A percentile compares a stretch with the other conserved stretches of the same genome.
These are phyloP conservation scores for Albatrellus ellisii DNA, from an alignment of 768 basidiomycete species.

Conservation along the genomic window DNA sequence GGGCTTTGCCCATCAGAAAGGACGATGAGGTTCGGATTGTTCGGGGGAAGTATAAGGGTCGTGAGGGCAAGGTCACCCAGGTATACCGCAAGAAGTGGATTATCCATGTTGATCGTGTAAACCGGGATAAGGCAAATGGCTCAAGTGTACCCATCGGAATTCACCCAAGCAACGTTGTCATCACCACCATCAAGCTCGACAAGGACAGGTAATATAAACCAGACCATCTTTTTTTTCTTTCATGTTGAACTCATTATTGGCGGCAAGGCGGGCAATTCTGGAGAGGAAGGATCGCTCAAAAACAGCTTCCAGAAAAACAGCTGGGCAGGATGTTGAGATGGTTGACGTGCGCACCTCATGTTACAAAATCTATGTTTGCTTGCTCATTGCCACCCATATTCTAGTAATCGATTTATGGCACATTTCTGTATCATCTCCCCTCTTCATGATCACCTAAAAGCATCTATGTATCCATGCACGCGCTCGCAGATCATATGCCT, in stretches of 20 bases:
- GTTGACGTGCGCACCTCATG: constrained; percentile 72
- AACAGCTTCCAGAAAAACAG: constrained; percentile 23
- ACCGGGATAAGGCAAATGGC: constrained; percentile 95
- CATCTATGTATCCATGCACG: constrained; percentile 54
- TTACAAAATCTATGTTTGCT: background rate
- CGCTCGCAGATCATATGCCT: constrained; percentile 39
- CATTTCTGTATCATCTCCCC: constrained; percentile 17
- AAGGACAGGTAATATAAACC: constrained; percentile 86
- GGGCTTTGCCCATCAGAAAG: constrained; percentile 90
- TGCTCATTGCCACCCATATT: constrained; percentile 7
- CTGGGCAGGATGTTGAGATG: constrained; percentile 60
- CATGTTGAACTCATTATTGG: constrained; percentile 4
- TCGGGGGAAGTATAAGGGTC: constrained; percentile 95
- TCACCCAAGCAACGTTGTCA: constrained; percentile 94
- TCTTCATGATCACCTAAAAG: constrained; percentile 32
- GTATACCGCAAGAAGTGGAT: constrained; percentile 99
- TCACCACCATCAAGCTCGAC: constrained; percentile 85
- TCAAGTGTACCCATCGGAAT: constrained; percentile 88
- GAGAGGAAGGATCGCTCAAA: constrained; percentile 81
- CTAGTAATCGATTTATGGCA: constrained; percentile 25
- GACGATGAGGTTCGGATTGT: constrained; percentile 98
- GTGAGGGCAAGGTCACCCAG: constrained; percentile 96
- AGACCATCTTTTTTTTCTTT: too few species aligned
- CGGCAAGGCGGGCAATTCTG: constrained; percentile 61
- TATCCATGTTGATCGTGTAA: constrained; percentile 95